A percentile compares a stretch with the other conserved stretches of the same genome.
These are phyloP conservation scores for Nicotiana tabacum DNA, from an alignment of 257 asterid species.

Conservation along the genomic window DNA sequence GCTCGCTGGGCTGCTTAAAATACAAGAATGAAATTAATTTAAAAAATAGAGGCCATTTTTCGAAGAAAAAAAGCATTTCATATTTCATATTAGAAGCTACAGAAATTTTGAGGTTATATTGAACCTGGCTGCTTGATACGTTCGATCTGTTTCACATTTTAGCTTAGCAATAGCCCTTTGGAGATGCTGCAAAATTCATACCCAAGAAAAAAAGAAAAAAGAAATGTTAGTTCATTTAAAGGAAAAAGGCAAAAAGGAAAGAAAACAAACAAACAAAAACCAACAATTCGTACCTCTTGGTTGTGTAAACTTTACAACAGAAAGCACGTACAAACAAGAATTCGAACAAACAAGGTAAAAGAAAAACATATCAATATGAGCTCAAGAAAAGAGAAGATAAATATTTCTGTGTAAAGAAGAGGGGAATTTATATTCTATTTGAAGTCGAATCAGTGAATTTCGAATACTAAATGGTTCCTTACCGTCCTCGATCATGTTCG, in stretches of 20 bases:
- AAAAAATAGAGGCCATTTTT: not conserved
- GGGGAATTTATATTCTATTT: not conserved
- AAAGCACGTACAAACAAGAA: slow-evolving; percentile 26
- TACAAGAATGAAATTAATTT: not conserved
- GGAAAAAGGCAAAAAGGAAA: too few species aligned
- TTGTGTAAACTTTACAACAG: slow-evolving; percentile 60
- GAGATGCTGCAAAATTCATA: slow-evolving; percentile 41
- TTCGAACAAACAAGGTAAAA: not conserved
- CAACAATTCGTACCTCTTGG: slow-evolving; percentile 60
- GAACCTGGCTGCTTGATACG: slow-evolving; percentile 50
- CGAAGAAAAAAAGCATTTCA: not conserved
- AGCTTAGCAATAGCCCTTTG: slow-evolving; percentile 73
- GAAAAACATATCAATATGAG: not conserved
- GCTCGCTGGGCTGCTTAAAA: slow-evolving; percentile 50
- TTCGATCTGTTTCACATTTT: slow-evolving; percentile 58
- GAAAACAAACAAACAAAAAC: not conserved
- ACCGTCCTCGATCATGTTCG: slow-evolving; percentile 89
- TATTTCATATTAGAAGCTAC: not conserved
- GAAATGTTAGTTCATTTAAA: not conserved
- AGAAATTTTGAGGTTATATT: not conserved
- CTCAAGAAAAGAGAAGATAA: not conserved
- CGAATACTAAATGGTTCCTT: not conserved
- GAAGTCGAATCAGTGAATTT: not conserved
- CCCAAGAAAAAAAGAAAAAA: not conserved
- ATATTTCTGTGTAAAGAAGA: not conserved